phyloP scores from a whole-genome alignment of 2,329 filamentous ascomycete genomes.

The Monosporascus sp. region DNA sequence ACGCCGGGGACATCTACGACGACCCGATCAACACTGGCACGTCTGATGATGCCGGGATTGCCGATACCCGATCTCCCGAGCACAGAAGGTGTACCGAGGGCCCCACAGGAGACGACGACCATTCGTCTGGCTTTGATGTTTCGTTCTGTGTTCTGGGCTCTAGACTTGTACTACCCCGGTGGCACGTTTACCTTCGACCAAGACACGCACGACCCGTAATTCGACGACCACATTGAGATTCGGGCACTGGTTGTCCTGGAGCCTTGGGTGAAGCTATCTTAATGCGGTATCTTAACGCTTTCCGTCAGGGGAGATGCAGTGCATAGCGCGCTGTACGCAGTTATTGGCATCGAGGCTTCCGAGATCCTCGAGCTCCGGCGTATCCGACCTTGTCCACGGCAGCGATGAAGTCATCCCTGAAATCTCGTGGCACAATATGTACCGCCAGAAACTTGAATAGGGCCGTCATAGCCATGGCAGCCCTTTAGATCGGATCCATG shows the following conservation, averaged over 20 bases:
- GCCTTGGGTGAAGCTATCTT: constrained; percentile 42
- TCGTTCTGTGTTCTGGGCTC: too few species aligned
- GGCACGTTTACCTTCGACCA: too few species aligned
- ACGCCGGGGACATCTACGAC: constrained; percentile 37
- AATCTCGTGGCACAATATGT: constrained; percentile 33
- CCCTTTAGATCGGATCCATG: constrained; percentile 36
- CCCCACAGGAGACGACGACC: constrained; percentile 33
- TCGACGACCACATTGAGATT: constrained; percentile 47
- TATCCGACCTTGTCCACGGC: constrained; percentile 42
- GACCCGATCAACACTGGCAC: constrained; percentile 17
- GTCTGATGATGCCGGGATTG: constrained; percentile 35
- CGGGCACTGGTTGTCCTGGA: constrained; percentile 34
- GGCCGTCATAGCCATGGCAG: constrained; percentile 46
- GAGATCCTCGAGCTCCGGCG: constrained; percentile 43
- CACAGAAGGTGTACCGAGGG: constrained; percentile 35
- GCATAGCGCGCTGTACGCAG: constrained; percentile 9
- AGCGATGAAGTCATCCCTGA: constrained; percentile 42
- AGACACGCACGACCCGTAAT: constrained; percentile 35
- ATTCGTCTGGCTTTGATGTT: constrained; percentile 37
- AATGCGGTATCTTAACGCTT: constrained; percentile 45
- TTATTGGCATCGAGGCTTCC: constrained; percentile 38
- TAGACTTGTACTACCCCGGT: too few species aligned
- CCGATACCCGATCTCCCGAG: constrained; percentile 45
- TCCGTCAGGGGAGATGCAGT: constrained; percentile 28
- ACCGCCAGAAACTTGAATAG: constrained; percentile 47